A percentile compares a stretch with the other conserved stretches of the same genome.
Evolutionary conservation across 805 yeast genomes (phyloP).

Genomic region (Spathaspora gorwiae): DNA sequence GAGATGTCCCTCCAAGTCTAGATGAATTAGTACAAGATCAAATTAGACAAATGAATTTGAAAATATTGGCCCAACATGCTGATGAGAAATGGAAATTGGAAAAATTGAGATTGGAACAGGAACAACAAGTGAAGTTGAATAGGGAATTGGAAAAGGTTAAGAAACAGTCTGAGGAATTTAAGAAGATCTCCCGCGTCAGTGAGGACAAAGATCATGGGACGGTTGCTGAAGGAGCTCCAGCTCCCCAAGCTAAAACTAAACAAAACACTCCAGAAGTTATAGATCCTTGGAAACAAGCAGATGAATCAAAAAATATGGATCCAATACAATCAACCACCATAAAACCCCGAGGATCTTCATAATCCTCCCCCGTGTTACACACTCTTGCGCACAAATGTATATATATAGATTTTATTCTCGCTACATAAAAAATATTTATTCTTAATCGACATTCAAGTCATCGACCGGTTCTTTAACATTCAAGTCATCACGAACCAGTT

Average conservation of each 20-base stretch:
- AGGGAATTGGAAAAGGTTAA: slow-evolving; percentile 27
- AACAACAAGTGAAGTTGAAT: slow-evolving; percentile 26
- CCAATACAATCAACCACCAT: slow-evolving; percentile 38
- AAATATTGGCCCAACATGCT: slow-evolving; percentile 45
- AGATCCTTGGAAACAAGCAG: slow-evolving; percentile 37
- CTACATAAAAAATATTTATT: no score
- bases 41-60: slow-evolving; percentile 49
- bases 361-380: no score
- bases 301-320: slow-evolving; percentile 16
- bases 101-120: slow-evolving; percentile 28
- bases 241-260: not conserved
- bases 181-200: no score
- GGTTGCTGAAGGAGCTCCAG: not conserved
- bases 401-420: no score
- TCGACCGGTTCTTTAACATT: no score
- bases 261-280: not conserved
- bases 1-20: slow-evolving; percentile 56
- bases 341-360: slow-evolving; percentile 20
- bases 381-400: no score
- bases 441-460: no score
- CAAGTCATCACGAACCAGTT: no score
- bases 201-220: not conserved
- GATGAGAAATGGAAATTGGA: slow-evolving; percentile 39
- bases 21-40: slow-evolving; percentile 59
- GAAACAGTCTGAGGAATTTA: slow-evolving; percentile 8